phyloP scores from a whole-genome alignment of 768 basidiomycete species.

The Hygrophorus pudorinus region DNA sequence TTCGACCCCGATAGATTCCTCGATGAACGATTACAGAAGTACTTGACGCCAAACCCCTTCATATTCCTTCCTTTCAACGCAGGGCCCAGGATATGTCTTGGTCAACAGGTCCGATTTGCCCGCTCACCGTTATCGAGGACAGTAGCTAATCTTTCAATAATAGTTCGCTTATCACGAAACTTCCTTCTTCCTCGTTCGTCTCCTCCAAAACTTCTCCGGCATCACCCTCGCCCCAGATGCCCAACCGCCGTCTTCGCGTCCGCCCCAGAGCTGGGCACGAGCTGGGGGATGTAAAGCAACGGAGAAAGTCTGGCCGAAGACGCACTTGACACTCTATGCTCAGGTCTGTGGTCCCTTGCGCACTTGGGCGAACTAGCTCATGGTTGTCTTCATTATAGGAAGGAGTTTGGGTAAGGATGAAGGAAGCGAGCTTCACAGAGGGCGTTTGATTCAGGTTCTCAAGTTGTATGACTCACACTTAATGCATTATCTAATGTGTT shows the following conservation, averaged over 20 bases:
- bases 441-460: too few species aligned
- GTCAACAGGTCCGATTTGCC: slow-evolving; percentile 30
- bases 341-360: slow-evolving; percentile 20
- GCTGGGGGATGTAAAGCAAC: slow-evolving; percentile 28
- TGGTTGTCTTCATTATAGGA: too few species aligned
- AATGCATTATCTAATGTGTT: too few species aligned
- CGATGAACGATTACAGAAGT: slow-evolving; percentile 47
- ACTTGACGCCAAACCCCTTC: slow-evolving; percentile 47
- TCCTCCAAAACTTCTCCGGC: slow-evolving; percentile 44
- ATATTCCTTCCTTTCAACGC: slow-evolving; percentile 47
- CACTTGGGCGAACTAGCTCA: too few species aligned
- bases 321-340: slow-evolving; percentile 46
- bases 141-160: slow-evolving; percentile 1
- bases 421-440: too few species aligned
- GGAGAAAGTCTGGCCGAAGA: slow-evolving; percentile 36
- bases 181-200: slow-evolving; percentile 51
- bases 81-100: slow-evolving; percentile 41
- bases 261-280: slow-evolving; percentile 36
- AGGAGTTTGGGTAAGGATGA: too few species aligned
- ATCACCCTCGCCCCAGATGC: slow-evolving; percentile 35
- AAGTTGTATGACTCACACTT: too few species aligned
- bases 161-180: slow-evolving; percentile 60
- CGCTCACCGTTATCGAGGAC: not conserved
- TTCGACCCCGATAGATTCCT: slow-evolving; percentile 66
- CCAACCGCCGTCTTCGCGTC: slow-evolving; percentile 29